Base-by-base conservation (phyloP, 2,329 filamentous ascomycete species). In the Xylariales sp. region DNA sequence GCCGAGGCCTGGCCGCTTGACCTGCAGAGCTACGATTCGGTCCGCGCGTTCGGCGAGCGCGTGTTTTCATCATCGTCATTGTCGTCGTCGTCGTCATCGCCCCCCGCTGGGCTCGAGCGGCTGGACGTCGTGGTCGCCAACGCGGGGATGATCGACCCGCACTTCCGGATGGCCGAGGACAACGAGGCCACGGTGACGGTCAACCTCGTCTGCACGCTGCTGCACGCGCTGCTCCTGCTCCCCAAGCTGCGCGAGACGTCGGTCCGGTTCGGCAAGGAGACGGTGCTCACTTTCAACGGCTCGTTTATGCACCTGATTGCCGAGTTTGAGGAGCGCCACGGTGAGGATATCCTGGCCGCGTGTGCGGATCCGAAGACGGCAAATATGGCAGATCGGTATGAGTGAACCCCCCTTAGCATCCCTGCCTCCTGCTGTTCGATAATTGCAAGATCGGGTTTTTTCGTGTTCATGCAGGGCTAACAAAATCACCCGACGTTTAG, bases 131-230 rank as follows among this genome's bases (percentile, higher is more conserved):
- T 37, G 24, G 24, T 37, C 16, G 25, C 29, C 16, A 37, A 37
- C 25, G 34, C 34, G 6, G 24, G 24, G 11, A 11, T 37, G 4
- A 8, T 10, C 5, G 12, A 4, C 16, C 4, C 3, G 6, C 13
- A 16, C 27, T 23, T 23, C 28, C 5, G 14, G 7, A 3, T 24
- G 4, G 4, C 12, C 17, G 36, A 38, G 28, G 36, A 29, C 28
- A 29, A 38, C 28, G 36, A 38, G 29, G 11, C 16, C n/a, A 12
- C n/a, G 21, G 49, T 73, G 37, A 65, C 63, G 4, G 60, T 72
- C 31, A 74, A 74, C 45, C 63, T 71, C 15, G 52, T 74, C 20
- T 60, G 59, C 4, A 72, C 65, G 0, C 62, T 66, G 21, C 51
- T 73, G 24, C 53, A 72, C 38, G 59, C 61, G 0, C 32, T 72